phyloP scores from a whole-genome alignment of 208 protist species.

The Leishmania lainsoni region DNA sequence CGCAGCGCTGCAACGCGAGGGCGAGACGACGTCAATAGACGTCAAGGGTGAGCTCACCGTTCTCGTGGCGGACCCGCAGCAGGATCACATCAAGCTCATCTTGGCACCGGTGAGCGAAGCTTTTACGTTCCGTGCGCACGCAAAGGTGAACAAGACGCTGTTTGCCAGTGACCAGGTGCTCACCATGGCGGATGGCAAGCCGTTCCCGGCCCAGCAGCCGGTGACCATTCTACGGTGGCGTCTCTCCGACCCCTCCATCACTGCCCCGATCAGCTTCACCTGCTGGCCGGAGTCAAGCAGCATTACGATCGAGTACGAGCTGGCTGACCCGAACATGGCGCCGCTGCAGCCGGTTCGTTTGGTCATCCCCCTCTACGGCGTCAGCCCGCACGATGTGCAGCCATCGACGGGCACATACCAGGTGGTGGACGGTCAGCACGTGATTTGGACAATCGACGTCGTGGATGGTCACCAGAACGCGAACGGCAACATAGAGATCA shows the following conservation, averaged over 20 bases:
- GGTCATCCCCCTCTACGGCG: conserved; percentile 65
- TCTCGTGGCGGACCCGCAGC: conserved; percentile 65
- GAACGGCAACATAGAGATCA: conserved; percentile 76
- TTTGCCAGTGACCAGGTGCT: conserved; percentile 80
- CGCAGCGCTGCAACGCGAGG: conserved; percentile 59
- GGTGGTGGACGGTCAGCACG: conserved; percentile 25
- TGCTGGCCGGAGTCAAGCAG: conserved; percentile 76
- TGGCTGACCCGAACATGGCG: conserved; percentile 39
- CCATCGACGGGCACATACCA: conserved; percentile 53
- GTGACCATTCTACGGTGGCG: conserved; percentile 83
- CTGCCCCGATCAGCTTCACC: conserved; percentile 69
- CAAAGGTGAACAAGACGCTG: conserved; percentile 84
- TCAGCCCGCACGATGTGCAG: conserved; percentile 33
- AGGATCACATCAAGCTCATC: conserved; percentile 53
- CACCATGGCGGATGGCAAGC: conserved; percentile 76
- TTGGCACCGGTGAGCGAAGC: conserved; percentile 52
- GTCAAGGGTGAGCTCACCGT: conserved; percentile 81
- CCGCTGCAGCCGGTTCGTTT: conserved; percentile 61
- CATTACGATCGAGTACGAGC: conserved; percentile 87
- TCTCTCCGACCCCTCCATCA: conserved; percentile 29
- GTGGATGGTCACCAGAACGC: conserved; percentile 50
- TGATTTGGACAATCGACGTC: conserved; percentile 72
- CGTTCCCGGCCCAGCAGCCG: conserved; percentile 79
- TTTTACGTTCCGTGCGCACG: conserved; percentile 86
- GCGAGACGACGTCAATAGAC: conserved; percentile 49